Base-by-base conservation (phyloP, 2,329 filamentous ascomycete species). In the Aspergillus fructus region DNA sequence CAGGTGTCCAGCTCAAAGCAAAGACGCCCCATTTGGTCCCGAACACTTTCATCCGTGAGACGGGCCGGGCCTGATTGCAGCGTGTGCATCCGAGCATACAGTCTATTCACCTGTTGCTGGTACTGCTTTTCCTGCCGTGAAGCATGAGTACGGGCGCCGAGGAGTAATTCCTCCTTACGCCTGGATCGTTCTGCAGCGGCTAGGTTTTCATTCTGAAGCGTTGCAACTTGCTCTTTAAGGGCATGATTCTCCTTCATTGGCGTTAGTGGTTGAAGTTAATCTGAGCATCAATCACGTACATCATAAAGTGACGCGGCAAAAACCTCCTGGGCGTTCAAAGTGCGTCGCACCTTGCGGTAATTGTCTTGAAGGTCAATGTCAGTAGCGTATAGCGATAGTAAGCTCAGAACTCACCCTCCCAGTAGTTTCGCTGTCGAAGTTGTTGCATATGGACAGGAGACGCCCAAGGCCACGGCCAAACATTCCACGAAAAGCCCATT, bases 1-100 rank as follows among this genome's bases (percentile, higher is more conserved):
- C 56, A 59, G 33, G n/a, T 23, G 2, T 59, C 56, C 3, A 59
- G 41, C 11, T 48, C 30, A 27, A 48, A 52, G 13, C n/a, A 27
- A 11, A 59, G 17, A 2, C 24, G 49, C 23, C 51, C 47, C 47
- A 59, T 51, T 12, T 27, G n/a, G 2, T 48, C 41, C 9, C 34
- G 3, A 15, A 59, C 30, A 4, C 49, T 19, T 6, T 51, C 56
- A 11, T 59, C 51, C 4, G 46, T 27, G 15, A 39, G 4, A 6
- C 9, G 27, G 15, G 17, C 6, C 5, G 11, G 23, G 34, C 15
- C 24, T n/a, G 7, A 21, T 41, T 52, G 52, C 11, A 52, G 13
- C 4, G 50, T 2, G 13, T 55, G 41, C 1, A 59, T 23, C n/a
- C 17, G 47, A 17, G 5, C 6, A 17, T 55, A 59, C 2, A 59